Conservation (phyloP, 2,329 filamentous ascomycete genomes). For the Colletotrichum karsti region DNA sequence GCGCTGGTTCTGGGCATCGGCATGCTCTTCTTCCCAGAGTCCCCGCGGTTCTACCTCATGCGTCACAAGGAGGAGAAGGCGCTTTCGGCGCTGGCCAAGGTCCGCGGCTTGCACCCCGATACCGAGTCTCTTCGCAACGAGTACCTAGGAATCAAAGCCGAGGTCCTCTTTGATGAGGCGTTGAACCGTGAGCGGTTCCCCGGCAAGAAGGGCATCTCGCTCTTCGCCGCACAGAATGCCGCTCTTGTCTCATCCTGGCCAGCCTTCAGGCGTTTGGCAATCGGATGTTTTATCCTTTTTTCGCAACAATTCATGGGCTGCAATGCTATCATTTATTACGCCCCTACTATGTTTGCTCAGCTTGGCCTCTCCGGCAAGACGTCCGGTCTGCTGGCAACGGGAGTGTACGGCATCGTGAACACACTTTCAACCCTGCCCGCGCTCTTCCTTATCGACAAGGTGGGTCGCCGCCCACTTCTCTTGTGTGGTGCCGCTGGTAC, state of each 20-base stretch:
- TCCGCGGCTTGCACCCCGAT: slow-evolving; percentile 43
- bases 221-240: slow-evolving; percentile 41
- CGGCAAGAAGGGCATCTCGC: slow-evolving; percentile 36
- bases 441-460: slow-evolving; percentile 48
- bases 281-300: slow-evolving; percentile 27
- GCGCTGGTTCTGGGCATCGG: slow-evolving; percentile 63
- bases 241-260: slow-evolving; percentile 39
- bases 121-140: slow-evolving; percentile 39
- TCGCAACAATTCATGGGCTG: background rate
- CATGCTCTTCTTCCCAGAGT: slow-evolving; percentile 60
- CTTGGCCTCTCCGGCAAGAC: slow-evolving; percentile 52
- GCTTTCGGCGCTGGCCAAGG: slow-evolving; percentile 37
- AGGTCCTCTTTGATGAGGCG: slow-evolving; percentile 44
- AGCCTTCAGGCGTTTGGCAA: slow-evolving; percentile 52
- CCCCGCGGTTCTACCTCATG: slow-evolving; percentile 44
- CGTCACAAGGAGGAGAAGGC: slow-evolving; percentile 39
- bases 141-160: slow-evolving; percentile 45
- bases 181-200: slow-evolving; percentile 38
- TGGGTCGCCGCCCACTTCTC: slow-evolving; percentile 55
- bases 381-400: slow-evolving; percentile 60
- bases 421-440: slow-evolving; percentile 51
- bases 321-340: slow-evolving; percentile 49
- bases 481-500: background rate
- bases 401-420: slow-evolving; percentile 65
- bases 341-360: slow-evolving; percentile 53